These are phyloP conservation scores for Globisporangium irregulare DNA, from an alignment of 352 stramenopile species.

Conservation along the genomic window DNA sequence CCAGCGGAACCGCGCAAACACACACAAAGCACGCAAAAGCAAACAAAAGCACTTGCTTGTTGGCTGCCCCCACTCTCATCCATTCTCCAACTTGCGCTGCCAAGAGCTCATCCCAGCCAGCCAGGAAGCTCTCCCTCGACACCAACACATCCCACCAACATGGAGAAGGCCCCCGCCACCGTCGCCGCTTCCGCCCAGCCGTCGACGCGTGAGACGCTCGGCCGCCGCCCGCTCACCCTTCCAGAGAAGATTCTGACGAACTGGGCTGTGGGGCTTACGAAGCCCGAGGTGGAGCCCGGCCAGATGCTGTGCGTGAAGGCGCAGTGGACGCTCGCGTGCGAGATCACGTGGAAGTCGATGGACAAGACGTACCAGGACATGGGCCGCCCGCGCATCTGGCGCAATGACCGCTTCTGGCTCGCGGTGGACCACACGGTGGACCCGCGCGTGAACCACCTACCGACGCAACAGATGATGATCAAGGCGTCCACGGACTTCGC, in stretches of 20 bases:
- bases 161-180: slow-evolving; percentile 15
- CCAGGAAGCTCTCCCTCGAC: background rate
- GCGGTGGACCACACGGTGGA: slow-evolving; percentile 85
- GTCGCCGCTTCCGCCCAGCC: background rate
- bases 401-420: slow-evolving; percentile 86
- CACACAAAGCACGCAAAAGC: background rate
- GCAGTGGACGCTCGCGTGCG: slow-evolving; percentile 80
- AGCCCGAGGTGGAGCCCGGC: slow-evolving; percentile 56
- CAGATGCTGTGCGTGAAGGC: slow-evolving; percentile 86
- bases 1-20: background rate
- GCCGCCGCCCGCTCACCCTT: slow-evolving; percentile 35
- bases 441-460: slow-evolving; percentile 78
- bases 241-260: slow-evolving; percentile 79
- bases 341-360: slow-evolving; percentile 90
- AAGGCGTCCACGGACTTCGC: slow-evolving; percentile 81
- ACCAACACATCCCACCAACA: background rate
- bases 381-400: slow-evolving; percentile 78
- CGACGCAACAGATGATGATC: slow-evolving; percentile 87
- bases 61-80: background rate
- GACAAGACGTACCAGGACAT: slow-evolving; percentile 89
- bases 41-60: background rate
- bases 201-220: slow-evolving; percentile 13
- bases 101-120: slow-evolving; percentile 1
- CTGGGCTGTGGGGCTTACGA: slow-evolving; percentile 66
- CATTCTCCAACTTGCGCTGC: slow-evolving; percentile 16